Evolutionary conservation across 23 red algal genomes (phyloP).

Genomic region (Cyanidiococcus yangmingshanensis): DNA sequence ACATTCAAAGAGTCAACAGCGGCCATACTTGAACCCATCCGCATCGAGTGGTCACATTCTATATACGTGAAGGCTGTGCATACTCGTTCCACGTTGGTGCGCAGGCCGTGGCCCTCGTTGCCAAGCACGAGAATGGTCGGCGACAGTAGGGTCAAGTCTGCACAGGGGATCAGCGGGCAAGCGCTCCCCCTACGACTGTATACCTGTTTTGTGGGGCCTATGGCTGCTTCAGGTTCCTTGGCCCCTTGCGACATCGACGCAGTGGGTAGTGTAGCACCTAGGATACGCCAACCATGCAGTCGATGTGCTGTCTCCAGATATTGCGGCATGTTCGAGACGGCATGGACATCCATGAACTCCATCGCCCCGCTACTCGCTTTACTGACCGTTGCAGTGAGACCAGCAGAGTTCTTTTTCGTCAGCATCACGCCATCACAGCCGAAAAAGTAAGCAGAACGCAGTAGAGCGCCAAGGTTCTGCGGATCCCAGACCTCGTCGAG

Average conservation of each 20-base stretch:
- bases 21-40: background rate
- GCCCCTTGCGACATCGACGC: background rate
- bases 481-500: constrained; percentile 87
- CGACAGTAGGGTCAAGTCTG: constrained; percentile 5
- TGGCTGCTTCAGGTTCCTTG: background rate
- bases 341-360: constrained; percentile 55
- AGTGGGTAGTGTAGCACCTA: constrained; percentile 33
- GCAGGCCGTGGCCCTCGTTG: constrained; percentile 78
- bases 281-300: constrained; percentile 57
- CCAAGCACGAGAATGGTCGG: constrained; percentile 83
- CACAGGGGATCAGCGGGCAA: background rate
- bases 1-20: constrained; percentile 87
- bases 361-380: constrained; percentile 88
- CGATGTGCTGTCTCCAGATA: constrained; percentile 31
- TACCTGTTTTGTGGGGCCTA: background rate
- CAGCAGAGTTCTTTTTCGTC: constrained; percentile 45
- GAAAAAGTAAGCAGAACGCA: constrained; percentile 66
- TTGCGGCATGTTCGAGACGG: constrained; percentile 43
- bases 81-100: constrained; percentile 43
- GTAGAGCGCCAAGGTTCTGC: constrained; percentile 73
- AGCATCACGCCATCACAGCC: constrained; percentile 64
- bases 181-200: background rate
- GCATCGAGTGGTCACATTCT: constrained; percentile 4
- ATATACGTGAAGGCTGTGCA: constrained; percentile 60
- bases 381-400: constrained; percentile 42